Base-by-base conservation (phyloP, 2,329 filamentous ascomycete species). In the Fusarium torreyae region DNA sequence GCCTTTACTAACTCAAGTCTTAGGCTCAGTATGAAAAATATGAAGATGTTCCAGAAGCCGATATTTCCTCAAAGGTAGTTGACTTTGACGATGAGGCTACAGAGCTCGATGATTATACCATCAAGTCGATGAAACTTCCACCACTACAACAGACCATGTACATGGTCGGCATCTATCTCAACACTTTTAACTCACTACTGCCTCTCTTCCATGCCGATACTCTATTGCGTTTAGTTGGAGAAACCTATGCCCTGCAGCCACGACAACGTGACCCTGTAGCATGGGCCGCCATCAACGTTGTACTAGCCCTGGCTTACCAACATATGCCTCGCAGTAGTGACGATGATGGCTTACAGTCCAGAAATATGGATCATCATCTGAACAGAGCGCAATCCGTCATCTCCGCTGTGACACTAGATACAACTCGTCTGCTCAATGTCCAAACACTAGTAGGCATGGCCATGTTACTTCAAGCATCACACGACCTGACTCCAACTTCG, bases 381-480 rank as follows among this genome's bases (percentile, higher is more conserved):
- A 28, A 24, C n/a, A 26, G 44, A 5, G 26, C 45, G 0, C 55
- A 62, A 13, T 61, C 58, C 1, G 58, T 62, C 5, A 6, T 53
- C 0, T 61, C 55, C 56, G 33, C 45, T 2, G 28, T 45, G 6
- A 62, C 56, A 7, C 8, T 62, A 5, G 42, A 26, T 8, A 26
- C 61, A 17, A 62, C 56, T 26, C 24, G 36, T 1, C 15, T 62
- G 6, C 40, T 62, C 2, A 61, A 62, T 1, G 40, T 62, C 5
- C 56, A 62, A 26, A 61, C 58, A n/a, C 22, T 61, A 11, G 36
- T 61, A 6, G 56, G 58, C 7, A 61, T 61, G 45, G 56, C 58
- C 6, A 53, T 62, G 39, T n/a, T 62, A 7, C 22, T 62, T 3
- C 39, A 62, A 10, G 26, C 58, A 7, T 17, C 15, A 6, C 42